phyloP scores from a whole-genome alignment of 176 grass and related monocot species.

The Phyllostachys edulis region DNA sequence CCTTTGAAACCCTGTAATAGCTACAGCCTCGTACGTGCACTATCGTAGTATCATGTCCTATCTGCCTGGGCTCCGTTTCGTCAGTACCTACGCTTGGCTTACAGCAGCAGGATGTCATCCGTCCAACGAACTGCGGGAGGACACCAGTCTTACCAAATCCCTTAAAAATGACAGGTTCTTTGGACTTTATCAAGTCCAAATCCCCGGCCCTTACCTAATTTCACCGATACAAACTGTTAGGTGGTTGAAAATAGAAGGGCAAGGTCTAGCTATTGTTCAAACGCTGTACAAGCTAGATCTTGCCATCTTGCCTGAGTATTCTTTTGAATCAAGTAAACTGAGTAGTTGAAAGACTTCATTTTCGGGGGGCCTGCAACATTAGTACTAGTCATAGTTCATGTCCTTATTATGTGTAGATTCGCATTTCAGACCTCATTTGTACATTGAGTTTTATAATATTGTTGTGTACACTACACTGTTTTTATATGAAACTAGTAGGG shows the following conservation, averaged over 20 bases:
- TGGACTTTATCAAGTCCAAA: slow-evolving; percentile 27
- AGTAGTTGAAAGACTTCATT: slow-evolving; percentile 22
- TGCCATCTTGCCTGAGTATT: neutral
- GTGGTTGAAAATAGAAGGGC: slow-evolving; percentile 9
- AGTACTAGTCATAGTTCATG: neutral
- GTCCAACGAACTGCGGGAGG: neutral
- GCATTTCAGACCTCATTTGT: neutral
- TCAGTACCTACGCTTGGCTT: slow-evolving; percentile 40
- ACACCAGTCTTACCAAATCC: slow-evolving; percentile 14
- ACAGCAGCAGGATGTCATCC: slow-evolving; percentile 30
- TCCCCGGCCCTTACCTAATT: slow-evolving; percentile 31
- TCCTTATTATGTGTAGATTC: neutral
- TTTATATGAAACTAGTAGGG: too few relatives aligned
- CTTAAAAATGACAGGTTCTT: slow-evolving; percentile 23
- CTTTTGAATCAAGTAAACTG: slow-evolving; percentile 14
- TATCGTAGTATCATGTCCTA: neutral
- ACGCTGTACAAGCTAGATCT: neutral
- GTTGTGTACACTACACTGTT: too few relatives aligned
- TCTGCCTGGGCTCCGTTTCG: slow-evolving; percentile 3
- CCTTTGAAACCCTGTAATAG: neutral
- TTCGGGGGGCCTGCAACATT: neutral
- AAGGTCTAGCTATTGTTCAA: neutral
- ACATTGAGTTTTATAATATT: neutral
- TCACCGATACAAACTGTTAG: slow-evolving; percentile 15
- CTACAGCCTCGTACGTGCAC: slow-evolving; percentile 22